Conservation (phyloP, 1,284 basidiomycete species). For the Coniferiporia sulphurascens region DNA sequence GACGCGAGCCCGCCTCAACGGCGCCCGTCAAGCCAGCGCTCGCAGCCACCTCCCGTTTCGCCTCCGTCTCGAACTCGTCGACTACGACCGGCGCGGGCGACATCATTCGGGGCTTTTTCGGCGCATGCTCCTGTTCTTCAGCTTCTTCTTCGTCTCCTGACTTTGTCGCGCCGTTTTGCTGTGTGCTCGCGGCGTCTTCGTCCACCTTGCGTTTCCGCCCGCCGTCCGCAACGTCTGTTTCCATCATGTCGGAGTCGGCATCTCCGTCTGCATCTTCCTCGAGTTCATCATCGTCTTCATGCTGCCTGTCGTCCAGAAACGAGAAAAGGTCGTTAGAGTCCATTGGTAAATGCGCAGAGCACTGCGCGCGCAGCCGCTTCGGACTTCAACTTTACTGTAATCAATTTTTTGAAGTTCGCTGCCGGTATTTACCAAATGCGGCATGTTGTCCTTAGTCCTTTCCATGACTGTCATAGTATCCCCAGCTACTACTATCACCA, state of each 20-base stretch:
- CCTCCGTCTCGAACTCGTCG: constrained; percentile 88
- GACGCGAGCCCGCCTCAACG: constrained; percentile 58
- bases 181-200: constrained; percentile 4
- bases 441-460: too few relatives aligned
- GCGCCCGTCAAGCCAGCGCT: constrained; percentile 75
- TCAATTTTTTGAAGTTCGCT: neutral
- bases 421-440: neutral
- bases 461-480: too few relatives aligned
- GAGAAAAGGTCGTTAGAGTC: constrained; percentile 37
- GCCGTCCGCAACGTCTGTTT: constrained; percentile 17
- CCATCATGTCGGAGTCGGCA: constrained; percentile 20
- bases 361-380: neutral
- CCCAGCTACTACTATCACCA: too few relatives aligned
- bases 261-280: constrained; percentile 19
- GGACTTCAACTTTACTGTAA: neutral
- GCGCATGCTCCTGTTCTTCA: constrained; percentile 13
- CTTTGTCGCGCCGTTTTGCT: constrained; percentile 15
- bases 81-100: constrained; percentile 70
- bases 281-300: constrained; percentile 22
- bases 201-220: constrained; percentile 18
- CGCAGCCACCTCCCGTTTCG: constrained; percentile 82
- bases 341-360: constrained; percentile 20
- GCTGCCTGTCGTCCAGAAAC: constrained; percentile 33
- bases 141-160: constrained; percentile 21
- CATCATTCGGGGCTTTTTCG: constrained; percentile 48